Evolutionary conservation across 2,329 filamentous ascomycete genomes (phyloP), one percentile per base, ranked within the genome.

Genomic region (Beauveria rudraprayagi): DNA sequence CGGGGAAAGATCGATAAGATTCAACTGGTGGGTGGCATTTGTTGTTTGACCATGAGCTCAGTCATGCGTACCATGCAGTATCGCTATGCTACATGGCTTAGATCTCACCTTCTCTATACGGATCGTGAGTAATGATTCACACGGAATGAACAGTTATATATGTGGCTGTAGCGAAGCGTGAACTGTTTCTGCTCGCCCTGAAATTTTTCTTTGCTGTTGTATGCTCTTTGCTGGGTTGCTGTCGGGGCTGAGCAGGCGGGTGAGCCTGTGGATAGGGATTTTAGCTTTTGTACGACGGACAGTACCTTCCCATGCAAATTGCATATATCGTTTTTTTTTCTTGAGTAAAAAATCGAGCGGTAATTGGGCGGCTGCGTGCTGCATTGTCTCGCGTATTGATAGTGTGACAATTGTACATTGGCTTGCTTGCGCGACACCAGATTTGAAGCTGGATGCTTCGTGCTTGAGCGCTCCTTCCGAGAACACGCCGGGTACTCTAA

Each of bases 21-120:
- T 47, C 37, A 60, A 54, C 28, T 14, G 57, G 41, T 26, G 48
- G 48, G 41, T 19, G 48, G 50, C 40, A 53, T 44, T 51, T 46
- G 44, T 52, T 59, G n/a, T 59, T 61, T 48, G 58, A 52, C 48
- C 51, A 61, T 48, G 58, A 55, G 58, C 51, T 52, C 51, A 61
- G 51, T 50, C 51, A 56, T 55, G 58, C 50, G 51, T 55, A 52
- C 48, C 28, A 52, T 52, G 34, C 3, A 43, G 17, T 24, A 17
- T 16, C 7, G 24, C 30, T 9, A 26, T 44, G 46, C 34, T 52
- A 19, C 24, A 54, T 30, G 22, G 51, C 51, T 17, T 43, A 48
- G 43, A 55, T 43, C 41, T 44, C 44, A 48, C 58, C 58, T 61
- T 55, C 8, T 19, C 17, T 47, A 43, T 30, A 48, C 40, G 58